These are phyloP conservation scores for Candida ponderosae DNA, from an alignment of 805 yeast species.

Conservation along the genomic window DNA sequence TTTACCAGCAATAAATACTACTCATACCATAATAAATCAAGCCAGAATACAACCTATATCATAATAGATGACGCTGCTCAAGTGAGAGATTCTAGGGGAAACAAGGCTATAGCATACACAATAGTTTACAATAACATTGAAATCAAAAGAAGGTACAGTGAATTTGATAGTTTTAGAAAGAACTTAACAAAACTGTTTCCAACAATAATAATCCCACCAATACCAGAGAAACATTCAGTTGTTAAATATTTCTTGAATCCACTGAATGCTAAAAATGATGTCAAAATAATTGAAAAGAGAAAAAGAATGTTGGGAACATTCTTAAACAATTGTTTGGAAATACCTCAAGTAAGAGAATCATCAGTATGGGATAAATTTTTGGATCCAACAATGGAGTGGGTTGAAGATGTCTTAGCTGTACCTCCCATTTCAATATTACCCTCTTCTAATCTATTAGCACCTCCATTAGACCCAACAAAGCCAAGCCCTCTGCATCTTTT, in stretches of 20 bases:
- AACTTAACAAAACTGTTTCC: constrained; percentile 71
- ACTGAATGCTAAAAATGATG: constrained; percentile 32
- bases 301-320: constrained; percentile 71
- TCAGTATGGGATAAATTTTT: constrained; percentile 68
- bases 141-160: constrained; percentile 81
- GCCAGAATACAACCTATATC: constrained; percentile 10
- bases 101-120: constrained; percentile 70
- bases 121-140: constrained; percentile 46
- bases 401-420: constrained; percentile 51
- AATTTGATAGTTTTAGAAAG: constrained; percentile 75
- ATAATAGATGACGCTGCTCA: constrained; percentile 63
- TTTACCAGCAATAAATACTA: no score
- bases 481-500: constrained; percentile 53
- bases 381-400: constrained; percentile 81
- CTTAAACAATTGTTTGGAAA: constrained; percentile 63
- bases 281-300: constrained; percentile 53
- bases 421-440: constrained; percentile 52
- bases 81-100: constrained; percentile 54
- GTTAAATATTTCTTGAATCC: constrained; percentile 35
- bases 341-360: constrained; percentile 47
- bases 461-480: constrained; percentile 52
- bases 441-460: constrained; percentile 43
- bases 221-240: constrained; percentile 83
- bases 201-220: constrained; percentile 78
- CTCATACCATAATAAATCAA: neutral